Conservation (phyloP, 2,329 filamentous ascomycete species). For the Penicillium sp. region DNA sequence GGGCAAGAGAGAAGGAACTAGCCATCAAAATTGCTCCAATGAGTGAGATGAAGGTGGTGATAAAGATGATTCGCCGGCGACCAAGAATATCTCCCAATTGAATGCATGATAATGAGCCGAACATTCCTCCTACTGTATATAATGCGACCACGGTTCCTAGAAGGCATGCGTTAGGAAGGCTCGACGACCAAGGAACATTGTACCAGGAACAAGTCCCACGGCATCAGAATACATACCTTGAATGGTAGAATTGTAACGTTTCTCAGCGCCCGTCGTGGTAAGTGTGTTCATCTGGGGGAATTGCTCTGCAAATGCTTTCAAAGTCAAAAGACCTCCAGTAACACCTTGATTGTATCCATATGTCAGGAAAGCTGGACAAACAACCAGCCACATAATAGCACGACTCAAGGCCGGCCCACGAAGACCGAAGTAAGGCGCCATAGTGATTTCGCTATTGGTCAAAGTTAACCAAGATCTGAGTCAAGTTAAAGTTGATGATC, state of each 20-base stretch:
- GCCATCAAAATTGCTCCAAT: slow-evolving; percentile 48
- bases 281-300: slow-evolving; percentile 55
- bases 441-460: background rate
- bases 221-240: slow-evolving; percentile 28
- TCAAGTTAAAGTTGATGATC: slow-evolving; percentile 1
- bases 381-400: slow-evolving; percentile 24
- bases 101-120: slow-evolving; percentile 49
- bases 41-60: slow-evolving; percentile 43
- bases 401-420: slow-evolving; percentile 22
- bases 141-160: slow-evolving; percentile 45
- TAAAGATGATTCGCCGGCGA: slow-evolving; percentile 47
- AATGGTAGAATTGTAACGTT: slow-evolving; percentile 47
- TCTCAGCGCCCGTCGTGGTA: slow-evolving; percentile 40
- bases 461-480: background rate
- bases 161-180: background rate
- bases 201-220: too few relatives aligned
- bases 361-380: slow-evolving; percentile 45
- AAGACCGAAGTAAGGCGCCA: slow-evolving; percentile 18
- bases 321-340: slow-evolving; percentile 48
- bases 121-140: slow-evolving; percentile 49
- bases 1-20: slow-evolving; percentile 45
- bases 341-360: slow-evolving; percentile 57
- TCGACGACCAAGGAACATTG: background rate
- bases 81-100: slow-evolving; percentile 49
- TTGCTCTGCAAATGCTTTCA: slow-evolving; percentile 26